A percentile compares a stretch with the other conserved stretches of the same genome.
phyloP scores from a whole-genome alignment of 768 basidiomycete species.

The Suillus occidentalis region DNA sequence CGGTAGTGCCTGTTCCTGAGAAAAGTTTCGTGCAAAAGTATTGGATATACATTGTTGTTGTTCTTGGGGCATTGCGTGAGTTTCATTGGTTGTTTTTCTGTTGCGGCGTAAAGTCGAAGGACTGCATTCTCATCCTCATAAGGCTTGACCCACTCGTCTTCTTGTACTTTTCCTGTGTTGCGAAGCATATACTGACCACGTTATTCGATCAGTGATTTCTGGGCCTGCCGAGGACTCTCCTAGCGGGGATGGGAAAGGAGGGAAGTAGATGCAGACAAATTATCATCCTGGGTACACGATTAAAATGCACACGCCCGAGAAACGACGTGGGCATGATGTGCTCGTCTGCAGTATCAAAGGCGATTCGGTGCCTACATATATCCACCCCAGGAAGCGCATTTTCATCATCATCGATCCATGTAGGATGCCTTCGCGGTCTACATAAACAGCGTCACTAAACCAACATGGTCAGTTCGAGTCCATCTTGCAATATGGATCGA shows the following conservation, averaged over 20 bases:
- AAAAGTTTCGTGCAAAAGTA: slow-evolving; percentile 87
- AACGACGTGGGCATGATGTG: too few relatives aligned
- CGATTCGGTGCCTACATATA: too few relatives aligned
- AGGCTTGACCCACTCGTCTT: not conserved
- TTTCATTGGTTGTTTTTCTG: slow-evolving; percentile 13
- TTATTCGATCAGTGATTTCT: slow-evolving; percentile 24
- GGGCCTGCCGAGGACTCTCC: slow-evolving; percentile 31
- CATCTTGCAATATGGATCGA: too few relatives aligned
- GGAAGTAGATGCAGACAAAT: slow-evolving; percentile 18
- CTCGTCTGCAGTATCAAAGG: too few relatives aligned
- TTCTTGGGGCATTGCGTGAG: slow-evolving; percentile 60
- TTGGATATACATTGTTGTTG: slow-evolving; percentile 77
- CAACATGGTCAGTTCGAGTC: too few relatives aligned
- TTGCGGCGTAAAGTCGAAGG: not conserved
- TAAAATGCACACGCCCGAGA: not conserved
- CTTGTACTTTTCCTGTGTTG: not conserved
- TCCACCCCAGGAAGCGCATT: too few relatives aligned
- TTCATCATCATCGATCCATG: too few relatives aligned
- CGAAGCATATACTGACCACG: not conserved
- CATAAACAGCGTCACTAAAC: too few relatives aligned
- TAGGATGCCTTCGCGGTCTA: too few relatives aligned
- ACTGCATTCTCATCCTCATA: not conserved
- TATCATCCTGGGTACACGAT: not conserved
- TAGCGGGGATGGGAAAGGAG: slow-evolving; percentile 21
- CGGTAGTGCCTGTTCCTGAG: slow-evolving; percentile 59